Evolutionary conservation across 2,329 filamentous ascomycete species (phyloP), one percentile per base, ranked within the genome.

Genomic region (Calonectria leucothoes): DNA sequence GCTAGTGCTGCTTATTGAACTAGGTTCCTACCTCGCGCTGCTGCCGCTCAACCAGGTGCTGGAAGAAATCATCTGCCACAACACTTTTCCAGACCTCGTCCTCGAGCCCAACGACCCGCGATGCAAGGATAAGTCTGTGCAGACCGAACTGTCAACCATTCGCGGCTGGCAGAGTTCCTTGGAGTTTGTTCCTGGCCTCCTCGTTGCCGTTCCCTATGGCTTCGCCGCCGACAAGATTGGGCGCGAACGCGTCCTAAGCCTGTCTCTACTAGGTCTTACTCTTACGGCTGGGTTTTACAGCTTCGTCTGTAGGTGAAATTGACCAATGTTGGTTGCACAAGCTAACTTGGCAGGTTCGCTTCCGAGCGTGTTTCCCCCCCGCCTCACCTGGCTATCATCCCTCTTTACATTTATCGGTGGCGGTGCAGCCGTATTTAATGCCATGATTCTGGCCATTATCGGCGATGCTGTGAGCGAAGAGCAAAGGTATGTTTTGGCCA

Each of bases 41-140:
- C 15, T 61, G 14, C 55, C 55, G 12, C 23, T 61, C 15, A 61
- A 61, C 33, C 55, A 61, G 20, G 55, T 61, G n/a, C 23, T 61
- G 15, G 55, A 61, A 39, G 33, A 61, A 39, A 61, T 61, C 55
- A 61, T 61, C 55, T 61, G 55, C 55, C 55, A 61, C 23, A 39
- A 61, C 15, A 14, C 35, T 2, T 61, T 61, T 27, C 55, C 55
- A 7, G n/a, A 61, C 25, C 55, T 61, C 35, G 0, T 39, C 1
- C 55, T 61, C 39, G 23, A 61, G 33, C 55, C 55, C 23, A 61
- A 61, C 37, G 55, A 61, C 35, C 55, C 55, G 7, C 55, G 55
- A 61, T 61, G 55, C 55, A 61, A 61, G 35, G 55, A 61, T 7
- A 61, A 61, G 55, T 61, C 55, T 7, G 55, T 61, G 6, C 55